These are phyloP conservation scores for Umbelopsis ramanniana DNA, from an alignment of 192 early-diverging fungal species.

Conservation along the genomic window DNA sequence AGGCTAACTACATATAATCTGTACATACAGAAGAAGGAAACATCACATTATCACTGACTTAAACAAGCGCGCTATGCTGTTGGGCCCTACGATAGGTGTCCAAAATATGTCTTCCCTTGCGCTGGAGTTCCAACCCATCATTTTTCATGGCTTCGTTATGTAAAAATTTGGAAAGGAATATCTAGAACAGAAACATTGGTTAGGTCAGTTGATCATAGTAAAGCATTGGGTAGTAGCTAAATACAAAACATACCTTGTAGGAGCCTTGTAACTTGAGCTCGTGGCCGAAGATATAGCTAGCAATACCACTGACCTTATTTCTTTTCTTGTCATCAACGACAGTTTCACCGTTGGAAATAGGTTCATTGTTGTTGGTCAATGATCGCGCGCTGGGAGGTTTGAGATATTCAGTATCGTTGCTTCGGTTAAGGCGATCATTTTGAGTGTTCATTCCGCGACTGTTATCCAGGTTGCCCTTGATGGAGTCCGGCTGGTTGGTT, in stretches of 20 bases:
- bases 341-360: neutral
- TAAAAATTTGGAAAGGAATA: slow-evolving; percentile 1
- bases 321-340: neutral
- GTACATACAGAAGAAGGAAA: neutral
- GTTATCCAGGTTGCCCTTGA: too few relatives aligned
- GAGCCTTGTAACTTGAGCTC: slow-evolving; percentile 4
- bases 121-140: neutral
- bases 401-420: neutral
- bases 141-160: neutral
- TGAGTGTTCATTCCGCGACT: too few relatives aligned
- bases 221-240: neutral
- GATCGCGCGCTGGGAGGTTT: neutral
- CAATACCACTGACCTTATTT: neutral
- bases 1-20: neutral
- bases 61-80: neutral
- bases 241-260: neutral
- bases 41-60: neutral
- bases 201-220: neutral
- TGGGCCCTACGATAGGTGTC: neutral
- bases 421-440: neutral
- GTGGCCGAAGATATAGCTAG: neutral
- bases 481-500: too few relatives aligned
- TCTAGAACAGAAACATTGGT: neutral
- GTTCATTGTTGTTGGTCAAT: neutral
- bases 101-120: neutral